These are phyloP conservation scores for Sporothrix inflata DNA, from an alignment of 2,329 filamentous ascomycete species.

Conservation along the genomic window DNA sequence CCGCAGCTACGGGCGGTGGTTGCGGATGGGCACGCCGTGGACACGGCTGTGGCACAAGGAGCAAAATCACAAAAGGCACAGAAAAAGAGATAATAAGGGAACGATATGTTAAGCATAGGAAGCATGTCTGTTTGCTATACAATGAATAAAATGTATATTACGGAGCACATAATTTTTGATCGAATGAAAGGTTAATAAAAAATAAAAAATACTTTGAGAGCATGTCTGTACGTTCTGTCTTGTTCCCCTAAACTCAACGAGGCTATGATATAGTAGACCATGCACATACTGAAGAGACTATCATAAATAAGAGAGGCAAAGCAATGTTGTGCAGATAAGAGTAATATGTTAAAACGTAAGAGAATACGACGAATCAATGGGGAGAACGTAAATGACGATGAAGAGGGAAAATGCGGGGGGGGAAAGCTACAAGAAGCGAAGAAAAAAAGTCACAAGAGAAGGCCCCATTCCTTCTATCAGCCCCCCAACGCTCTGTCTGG, in stretches of 20 bases:
- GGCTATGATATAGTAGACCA: not conserved
- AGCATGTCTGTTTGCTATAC: no score
- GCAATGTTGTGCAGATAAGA: not conserved
- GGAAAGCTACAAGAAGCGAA: slow-evolving; percentile 13
- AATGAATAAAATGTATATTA: no score
- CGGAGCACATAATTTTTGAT: not conserved
- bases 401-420: not conserved
- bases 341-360: slow-evolving; percentile 5
- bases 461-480: not conserved
- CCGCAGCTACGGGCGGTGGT: slow-evolving; percentile 40
- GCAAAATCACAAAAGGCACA: not conserved
- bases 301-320: not conserved
- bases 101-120: not conserved
- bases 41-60: not conserved
- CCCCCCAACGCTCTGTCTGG: not conserved
- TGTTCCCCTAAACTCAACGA: not conserved
- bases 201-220: not conserved
- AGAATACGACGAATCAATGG: not conserved
- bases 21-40: not conserved
- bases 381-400: not conserved
- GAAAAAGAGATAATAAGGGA: not conserved
- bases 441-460: not conserved
- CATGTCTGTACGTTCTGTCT: not conserved
- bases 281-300: not conserved
- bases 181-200: not conserved